Evolutionary conservation across 352 stramenopile genomes (phyloP), one percentile per base, ranked within the genome.

Genomic region (Phytophthora capsici): DNA sequence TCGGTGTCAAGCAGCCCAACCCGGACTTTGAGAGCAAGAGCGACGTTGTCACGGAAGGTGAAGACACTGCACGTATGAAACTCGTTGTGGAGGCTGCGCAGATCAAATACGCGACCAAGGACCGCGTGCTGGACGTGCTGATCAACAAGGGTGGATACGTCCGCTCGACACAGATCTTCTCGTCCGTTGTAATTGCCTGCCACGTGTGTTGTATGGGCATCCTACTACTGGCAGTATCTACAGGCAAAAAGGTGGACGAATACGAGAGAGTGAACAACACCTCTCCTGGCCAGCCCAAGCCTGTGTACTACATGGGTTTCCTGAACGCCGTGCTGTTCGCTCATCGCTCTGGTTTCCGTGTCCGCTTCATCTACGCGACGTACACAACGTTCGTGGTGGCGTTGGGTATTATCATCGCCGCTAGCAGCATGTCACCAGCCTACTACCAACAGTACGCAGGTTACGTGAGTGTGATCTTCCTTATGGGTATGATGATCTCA

Each of bases 401-500:
- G 3, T 20, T 86, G 7, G 77, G 79, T 9, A 83, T 94, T 38
- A 73, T 94, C 62, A 81, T 89, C 25, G 83, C 83, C 0, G 83
- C 82, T 1, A 87, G 75, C 57, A 74, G 53, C 32, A 58, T 87
- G 22, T 81, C 75, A 5, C 78, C 78, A 0, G 67, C 72, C 32
- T 83, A 89, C 57, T 91, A 90, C 57, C 70, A 88, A 20, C 76
- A 91, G 55, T 94, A 94, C 71, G 66, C 68, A 2, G 80, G 83
- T 37, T 92, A 88, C 57, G 71, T 94, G 40, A 45, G 68, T 8
- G 81, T 90, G 17, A 88, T 90, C 46, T 76, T 91, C 30, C 25
- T 90, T 13, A 75, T 94, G 65, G 83, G 85, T 6, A 94, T 94
- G 85, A 91, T 94, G 83, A 94, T 94, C 63, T 89, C 78, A 48